Percentiles rank a stretch among this genome's conserved stretches.
phyloP scores from a whole-genome alignment of 2,329 filamentous ascomycete genomes.

The Stagonosporopsis vannaccii region DNA sequence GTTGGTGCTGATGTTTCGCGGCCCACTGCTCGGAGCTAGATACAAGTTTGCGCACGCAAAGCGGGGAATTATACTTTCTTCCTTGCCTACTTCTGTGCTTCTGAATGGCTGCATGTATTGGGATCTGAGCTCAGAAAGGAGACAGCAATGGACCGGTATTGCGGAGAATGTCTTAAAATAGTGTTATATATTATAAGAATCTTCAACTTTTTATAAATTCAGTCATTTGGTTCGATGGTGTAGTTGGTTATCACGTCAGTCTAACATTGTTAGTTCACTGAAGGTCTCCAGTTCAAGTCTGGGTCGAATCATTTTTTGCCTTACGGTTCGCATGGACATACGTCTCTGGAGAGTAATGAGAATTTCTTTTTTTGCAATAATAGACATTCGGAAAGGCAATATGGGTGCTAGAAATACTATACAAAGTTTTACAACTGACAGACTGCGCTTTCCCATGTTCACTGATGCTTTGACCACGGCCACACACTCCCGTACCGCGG shows the following conservation, averaged over 20 bases:
- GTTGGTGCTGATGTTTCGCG: background rate
- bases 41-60: background rate
- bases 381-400: too few relatives aligned
- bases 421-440: too few relatives aligned
- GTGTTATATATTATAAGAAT: background rate
- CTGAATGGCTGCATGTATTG: too few relatives aligned
- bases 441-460: too few relatives aligned
- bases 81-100: background rate
- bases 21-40: background rate
- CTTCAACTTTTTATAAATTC: background rate
- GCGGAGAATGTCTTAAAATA: too few relatives aligned
- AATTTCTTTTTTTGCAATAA: too few relatives aligned
- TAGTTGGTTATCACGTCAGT: conserved; percentile 58
- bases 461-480: too few relatives aligned
- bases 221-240: conserved; percentile 44
- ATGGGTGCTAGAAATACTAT: too few relatives aligned
- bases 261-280: conserved; percentile 44
- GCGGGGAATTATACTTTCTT: background rate
- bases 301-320: conserved; percentile 21
- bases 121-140: background rate
- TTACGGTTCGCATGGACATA: too few relatives aligned
- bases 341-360: too few relatives aligned
- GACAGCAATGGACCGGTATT: too few relatives aligned
- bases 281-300: conserved; percentile 23
- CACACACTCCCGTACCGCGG: too few relatives aligned